These are phyloP conservation scores for Trichoderma sp. DNA, from an alignment of 2,329 filamentous ascomycete genomes.

Conservation along the genomic window DNA sequence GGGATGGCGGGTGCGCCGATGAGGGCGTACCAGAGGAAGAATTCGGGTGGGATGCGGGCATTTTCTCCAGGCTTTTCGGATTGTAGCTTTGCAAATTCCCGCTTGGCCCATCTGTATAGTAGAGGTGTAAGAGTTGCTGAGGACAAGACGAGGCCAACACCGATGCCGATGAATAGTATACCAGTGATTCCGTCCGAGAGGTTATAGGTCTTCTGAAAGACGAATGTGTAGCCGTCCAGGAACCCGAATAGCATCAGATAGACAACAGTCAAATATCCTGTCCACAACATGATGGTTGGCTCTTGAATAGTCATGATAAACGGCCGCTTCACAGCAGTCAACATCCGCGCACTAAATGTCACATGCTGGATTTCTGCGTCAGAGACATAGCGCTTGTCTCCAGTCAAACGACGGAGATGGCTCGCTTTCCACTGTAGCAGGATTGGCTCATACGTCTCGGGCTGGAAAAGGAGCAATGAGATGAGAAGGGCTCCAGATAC, in stretches of 20 bases:
- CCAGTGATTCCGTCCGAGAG: conserved; percentile 12
- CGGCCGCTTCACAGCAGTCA: background rate
- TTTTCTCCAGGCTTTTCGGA: background rate
- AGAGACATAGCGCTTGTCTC: conserved; percentile 4
- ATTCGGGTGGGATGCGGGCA: background rate
- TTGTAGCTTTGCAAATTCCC: background rate
- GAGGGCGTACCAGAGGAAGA: conserved; percentile 13
- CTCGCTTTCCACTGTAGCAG: conserved; percentile 7
- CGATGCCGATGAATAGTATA: background rate
- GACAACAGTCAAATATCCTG: background rate
- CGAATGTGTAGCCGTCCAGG: conserved; percentile 2
- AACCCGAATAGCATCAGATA: conserved; percentile 9
- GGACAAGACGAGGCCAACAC: background rate
- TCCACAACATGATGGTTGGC: conserved; percentile 12
- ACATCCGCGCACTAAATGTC: background rate
- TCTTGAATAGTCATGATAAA: conserved; percentile 8
- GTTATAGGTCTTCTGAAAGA: conserved; percentile 1
- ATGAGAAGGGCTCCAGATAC: background rate
- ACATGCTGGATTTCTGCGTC: background rate
- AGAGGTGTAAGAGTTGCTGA: background rate
- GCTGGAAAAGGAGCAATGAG: conserved; percentile 5
- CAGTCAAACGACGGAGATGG: background rate
- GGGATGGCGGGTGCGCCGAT: conserved; percentile 12
- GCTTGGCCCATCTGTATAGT: background rate
- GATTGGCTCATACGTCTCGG: background rate